Base-by-base conservation (phyloP, 148 eudicot species). In the Rheum nobile region DNA sequence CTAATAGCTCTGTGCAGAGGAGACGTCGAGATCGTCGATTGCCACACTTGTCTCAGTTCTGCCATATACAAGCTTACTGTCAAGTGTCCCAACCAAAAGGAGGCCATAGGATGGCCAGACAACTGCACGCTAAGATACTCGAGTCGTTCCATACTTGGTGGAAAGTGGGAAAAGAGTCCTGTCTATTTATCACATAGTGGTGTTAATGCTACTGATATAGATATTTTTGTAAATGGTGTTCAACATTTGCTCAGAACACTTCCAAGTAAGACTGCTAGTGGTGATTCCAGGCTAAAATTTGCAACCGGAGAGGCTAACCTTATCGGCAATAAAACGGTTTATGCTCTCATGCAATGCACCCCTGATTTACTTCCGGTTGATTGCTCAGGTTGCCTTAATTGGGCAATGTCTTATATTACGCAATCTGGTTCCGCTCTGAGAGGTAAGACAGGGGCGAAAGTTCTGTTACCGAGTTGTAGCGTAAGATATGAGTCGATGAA, bases 1-100 rank as follows among this genome's bases (percentile, higher is more conserved):
- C 82, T 68, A 22, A 79, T 74, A 38, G 79, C 75, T 11, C 72
- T 82, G 8, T 82, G 84, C 35, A 70, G 82, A 31, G 67, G 72
- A 76, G 77, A 79, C 21, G 47, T 73, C 0, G 39, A 71, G 1
- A 26, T 73, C 1, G n/a, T 43, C 0, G 67, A 41, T 6, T 82
- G 82, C 50, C 71, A 74, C 4, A 26, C 7, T 32, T 79, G 79
- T 70, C 72, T 82, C 34, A 65, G 14, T 8, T 61, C 13, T 21
- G 34, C 12, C 17, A 61, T 29, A 61, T 29, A 37, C 5, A 29
- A 14, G 14, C 67, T 61, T 32, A 13, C 37, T 16, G 6, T 26
- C 13, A 47, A 44, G 48, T 81, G 84, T 68, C 78, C 74, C 1
- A 72, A 52, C 42, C 72, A 54, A 34, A 78, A 32, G 31, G 65